Evolutionary conservation across 164 flowering plant genomes (phyloP), one percentile per base, ranked within the genome.

Genomic region (Dillenia turbinata): DNA sequence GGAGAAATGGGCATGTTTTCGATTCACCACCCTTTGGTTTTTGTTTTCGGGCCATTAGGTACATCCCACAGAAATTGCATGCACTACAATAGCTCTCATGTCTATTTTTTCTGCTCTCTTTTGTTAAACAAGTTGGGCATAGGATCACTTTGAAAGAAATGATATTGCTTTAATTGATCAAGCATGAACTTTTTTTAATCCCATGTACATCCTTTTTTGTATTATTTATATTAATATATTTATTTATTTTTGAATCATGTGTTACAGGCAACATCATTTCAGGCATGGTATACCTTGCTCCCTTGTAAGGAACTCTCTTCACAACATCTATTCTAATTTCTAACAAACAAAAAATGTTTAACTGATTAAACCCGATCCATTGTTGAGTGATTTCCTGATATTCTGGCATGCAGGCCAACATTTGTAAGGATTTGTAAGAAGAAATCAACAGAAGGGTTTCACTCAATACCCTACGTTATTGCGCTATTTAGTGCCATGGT

Each of bases 401-500:
- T 44, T 15, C 15, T 49, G 2, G 6, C 5, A 10, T 16, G 51
- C 78, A 85, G 89, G 69, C 86, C 88, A 22, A 85, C 90, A 12
- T 83, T 85, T 49, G 70, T 68, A 56, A 52, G 71, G 46, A 78
- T 85, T 12, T 73, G 69, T 63, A 78, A 76, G 77, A 81, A 69
- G 68, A 83, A 85, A 74, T 69, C 88, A n/a, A 66, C 88, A 0
- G 79, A 75, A 70, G 91, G 83, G 22, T 86, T 68, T 60, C 86
- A 86, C 26, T 73, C 81, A 0, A 33, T 84, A 2, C 91, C 91
- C 0, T 86, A 86, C 49, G 76, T 80, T 54, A 65, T 81, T 40
- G 75, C 83, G 22, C 74, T 81, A 0, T 80, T 83, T 51, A 79
- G 85, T 59, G 65, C 80, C 2, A 79, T 81, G 84, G 75, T 85